Base-by-base conservation (phyloP, 768 basidiomycete species). In the Auricularia auricula-judae region DNA sequence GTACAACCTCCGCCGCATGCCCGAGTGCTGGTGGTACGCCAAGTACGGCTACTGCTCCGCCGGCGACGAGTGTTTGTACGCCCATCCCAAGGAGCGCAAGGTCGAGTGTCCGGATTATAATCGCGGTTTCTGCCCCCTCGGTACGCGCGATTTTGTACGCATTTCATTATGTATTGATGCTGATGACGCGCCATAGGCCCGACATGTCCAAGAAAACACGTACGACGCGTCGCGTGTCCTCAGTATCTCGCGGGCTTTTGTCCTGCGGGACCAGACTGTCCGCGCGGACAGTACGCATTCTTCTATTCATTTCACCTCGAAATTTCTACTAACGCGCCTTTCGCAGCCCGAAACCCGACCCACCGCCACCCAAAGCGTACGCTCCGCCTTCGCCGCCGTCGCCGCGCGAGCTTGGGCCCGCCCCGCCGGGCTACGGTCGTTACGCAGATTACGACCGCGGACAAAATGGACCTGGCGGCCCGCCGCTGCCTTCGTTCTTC, bases 21-120 rank as follows among this genome's bases (percentile, higher is more conserved):
- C 97, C 4, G 93, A 98, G 74, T 98, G 97, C 71, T 97, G 93
- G 88, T 98, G 94, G 94, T 98, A 87, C 74, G 92, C 92, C 62
- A 97, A 96, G 75, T 95, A 93, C 71, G 97, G 97, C 16, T 98
- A 94, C 75, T 98, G 97, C 74, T 91, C 92, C 33, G 88, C 94
- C 21, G 96, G 97, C 64, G 94, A 96, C 69, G 95, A 98, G 75
- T 99, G 97, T 74, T 79, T 99, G 68, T 99, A 98, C 74, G 91
- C 92, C 16, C 93, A 96, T 72, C 93, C 93, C 12, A 92, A 93
- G 74, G 92, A 94, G 75, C 83, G 94, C 62, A 84, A 86, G 65
- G 85, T 91, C 3, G 94, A 96, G 72, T 99, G 97, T 72, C 93
- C 93, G 44, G 93, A 97, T 74, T 99, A 95, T 74, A 89, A 89